These are phyloP conservation scores for Lichtheimia ramosa DNA, from an alignment of 371 early-diverging fungal species.

Conservation along the genomic window DNA sequence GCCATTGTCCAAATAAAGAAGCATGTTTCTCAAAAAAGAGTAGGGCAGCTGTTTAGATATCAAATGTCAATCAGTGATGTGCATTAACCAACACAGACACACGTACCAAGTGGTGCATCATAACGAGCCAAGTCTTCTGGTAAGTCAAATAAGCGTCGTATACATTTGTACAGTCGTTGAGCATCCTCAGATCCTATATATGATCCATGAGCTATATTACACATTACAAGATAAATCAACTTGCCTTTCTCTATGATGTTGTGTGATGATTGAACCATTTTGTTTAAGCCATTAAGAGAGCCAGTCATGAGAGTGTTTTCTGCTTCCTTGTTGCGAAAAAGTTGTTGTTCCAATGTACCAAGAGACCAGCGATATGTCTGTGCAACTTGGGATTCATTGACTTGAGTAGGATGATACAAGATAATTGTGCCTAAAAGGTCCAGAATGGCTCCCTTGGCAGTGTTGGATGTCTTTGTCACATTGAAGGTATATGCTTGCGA, in stretches of 20 bases:
- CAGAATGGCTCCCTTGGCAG: conserved; percentile 48
- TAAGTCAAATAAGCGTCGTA: conserved; percentile 40
- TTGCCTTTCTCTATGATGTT: too few species aligned
- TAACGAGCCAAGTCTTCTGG: conserved; percentile 48
- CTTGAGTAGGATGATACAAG: conserved; percentile 28
- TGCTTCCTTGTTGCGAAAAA: conserved; percentile 25
- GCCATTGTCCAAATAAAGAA: conserved; percentile 37
- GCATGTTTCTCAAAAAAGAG: conserved; percentile 56
- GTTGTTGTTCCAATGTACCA: conserved; percentile 30
- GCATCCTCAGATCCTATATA: conserved; percentile 24
- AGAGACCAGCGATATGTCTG: conserved; percentile 42
- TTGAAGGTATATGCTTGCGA: conserved; percentile 13
- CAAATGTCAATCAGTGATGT: not conserved
- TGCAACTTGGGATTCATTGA: conserved; percentile 17
- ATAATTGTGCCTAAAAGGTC: conserved; percentile 48
- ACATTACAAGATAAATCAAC: too few species aligned
- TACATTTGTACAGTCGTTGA: conserved; percentile 25
- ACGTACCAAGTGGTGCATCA: conserved; percentile 46
- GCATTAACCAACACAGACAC: not conserved
- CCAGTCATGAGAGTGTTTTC: conserved; percentile 37
- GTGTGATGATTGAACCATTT: conserved; percentile 4
- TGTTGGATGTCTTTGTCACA: conserved; percentile 9
- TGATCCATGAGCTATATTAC: not conserved
- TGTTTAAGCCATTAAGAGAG: conserved; percentile 40
- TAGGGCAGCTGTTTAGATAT: conserved; percentile 49